Evolutionary conservation across 192 early-diverging fungal genomes (phyloP).

Genomic region (Rhizoclosmatium sp.): DNA sequence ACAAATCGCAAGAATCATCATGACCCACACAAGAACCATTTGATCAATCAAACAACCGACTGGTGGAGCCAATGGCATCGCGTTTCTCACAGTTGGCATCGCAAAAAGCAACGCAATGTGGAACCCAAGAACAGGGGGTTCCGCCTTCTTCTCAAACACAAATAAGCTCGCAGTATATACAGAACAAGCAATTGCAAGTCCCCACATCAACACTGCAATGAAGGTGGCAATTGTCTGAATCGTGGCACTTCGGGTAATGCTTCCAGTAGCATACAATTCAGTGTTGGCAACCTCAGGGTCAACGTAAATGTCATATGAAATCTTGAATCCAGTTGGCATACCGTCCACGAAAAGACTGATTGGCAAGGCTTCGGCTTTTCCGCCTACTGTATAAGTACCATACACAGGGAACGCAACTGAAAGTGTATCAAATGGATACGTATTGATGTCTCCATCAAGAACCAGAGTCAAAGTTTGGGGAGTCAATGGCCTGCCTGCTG

Average conservation of each 20-base stretch:
- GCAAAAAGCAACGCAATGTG: conserved; percentile 9
- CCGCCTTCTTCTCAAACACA: conserved; percentile 7
- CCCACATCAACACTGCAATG: neutral
- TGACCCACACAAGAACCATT: conserved; percentile 1
- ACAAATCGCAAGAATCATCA: neutral
- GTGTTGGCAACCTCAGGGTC: neutral
- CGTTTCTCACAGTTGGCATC: conserved; percentile 1
- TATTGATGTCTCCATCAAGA: neutral
- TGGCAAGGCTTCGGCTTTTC: neutral
- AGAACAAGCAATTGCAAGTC: neutral
- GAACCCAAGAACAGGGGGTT: neutral
- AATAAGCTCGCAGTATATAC: neutral
- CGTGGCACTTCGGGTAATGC: neutral
- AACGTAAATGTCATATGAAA: neutral
- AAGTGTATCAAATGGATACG: conserved; percentile 8
- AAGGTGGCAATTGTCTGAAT: conserved; percentile 1
- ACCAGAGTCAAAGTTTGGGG: neutral
- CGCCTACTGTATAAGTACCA: neutral
- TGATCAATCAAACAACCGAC: conserved; percentile 18
- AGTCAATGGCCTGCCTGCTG: neutral
- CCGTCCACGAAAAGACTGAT: neutral
- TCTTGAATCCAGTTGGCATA: conserved; percentile 6
- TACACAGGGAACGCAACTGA: neutral
- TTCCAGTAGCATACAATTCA: neutral
- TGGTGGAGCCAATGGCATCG: conserved; percentile 4